phyloP scores from a whole-genome alignment of 352 stramenopile species.

The Globisporangium megalacanthum region DNA sequence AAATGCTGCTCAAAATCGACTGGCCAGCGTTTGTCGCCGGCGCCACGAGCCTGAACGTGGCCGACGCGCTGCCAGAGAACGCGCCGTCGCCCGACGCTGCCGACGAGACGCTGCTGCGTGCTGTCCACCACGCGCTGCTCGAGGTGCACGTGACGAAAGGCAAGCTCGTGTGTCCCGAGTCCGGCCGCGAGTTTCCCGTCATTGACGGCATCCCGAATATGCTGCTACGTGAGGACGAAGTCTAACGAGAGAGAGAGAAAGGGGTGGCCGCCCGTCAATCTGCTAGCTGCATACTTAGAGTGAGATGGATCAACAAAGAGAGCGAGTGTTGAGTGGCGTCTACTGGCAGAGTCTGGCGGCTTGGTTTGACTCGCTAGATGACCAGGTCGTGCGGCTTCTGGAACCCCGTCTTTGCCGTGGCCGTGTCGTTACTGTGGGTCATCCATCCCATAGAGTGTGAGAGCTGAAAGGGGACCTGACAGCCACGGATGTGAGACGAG shows the following conservation, averaged over 20 bases:
- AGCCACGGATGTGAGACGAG: background rate
- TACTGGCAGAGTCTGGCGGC: background rate
- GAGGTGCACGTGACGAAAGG: conserved; percentile 97
- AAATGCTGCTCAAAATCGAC: conserved; percentile 89
- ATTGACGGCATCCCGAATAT: conserved; percentile 98
- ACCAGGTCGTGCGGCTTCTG: conserved; percentile 56
- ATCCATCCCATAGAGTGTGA: background rate
- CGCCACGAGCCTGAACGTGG: conserved; percentile 62
- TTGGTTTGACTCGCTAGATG: conserved; percentile 35
- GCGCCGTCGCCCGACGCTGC: conserved; percentile 23
- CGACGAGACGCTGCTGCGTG: conserved; percentile 75
- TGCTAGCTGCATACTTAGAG: background rate
- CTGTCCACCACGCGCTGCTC: conserved; percentile 87
- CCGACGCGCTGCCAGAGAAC: conserved; percentile 56
- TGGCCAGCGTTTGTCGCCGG: conserved; percentile 82
- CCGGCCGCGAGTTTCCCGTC: conserved; percentile 94
- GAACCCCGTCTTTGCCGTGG: conserved; percentile 31
- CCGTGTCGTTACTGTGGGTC: conserved; percentile 22
- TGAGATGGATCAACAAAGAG: conserved; percentile 8
- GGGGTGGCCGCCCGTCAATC: too few species aligned
- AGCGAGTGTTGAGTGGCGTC: conserved; percentile 16
- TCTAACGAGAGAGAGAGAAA: conserved; percentile 25
- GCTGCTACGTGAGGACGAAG: conserved; percentile 89
- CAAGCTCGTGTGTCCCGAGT: conserved; percentile 95
- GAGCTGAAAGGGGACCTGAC: background rate